phyloP scores from a whole-genome alignment of 139 green algal species.

The Chlamydomonas eustigma region DNA sequence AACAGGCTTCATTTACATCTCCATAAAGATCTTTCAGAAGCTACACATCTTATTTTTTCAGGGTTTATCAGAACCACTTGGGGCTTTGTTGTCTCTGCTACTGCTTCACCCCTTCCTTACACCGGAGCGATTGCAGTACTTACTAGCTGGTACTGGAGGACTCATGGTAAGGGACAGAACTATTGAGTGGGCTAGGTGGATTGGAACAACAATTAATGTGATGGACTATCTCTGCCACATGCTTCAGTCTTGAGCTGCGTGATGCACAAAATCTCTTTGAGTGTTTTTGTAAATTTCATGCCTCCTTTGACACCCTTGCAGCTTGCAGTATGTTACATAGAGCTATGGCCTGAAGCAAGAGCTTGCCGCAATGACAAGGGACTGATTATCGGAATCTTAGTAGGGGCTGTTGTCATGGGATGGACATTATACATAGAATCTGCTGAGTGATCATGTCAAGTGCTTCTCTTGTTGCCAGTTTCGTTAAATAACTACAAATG shows the following conservation, averaged over 20 bases:
- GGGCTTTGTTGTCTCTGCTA: conserved; percentile 68
- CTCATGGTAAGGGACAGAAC: conserved; percentile 85
- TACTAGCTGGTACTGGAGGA: conserved; percentile 75
- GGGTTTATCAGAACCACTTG: conserved; percentile 81
- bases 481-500: too few species aligned
- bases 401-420: conserved; percentile 66
- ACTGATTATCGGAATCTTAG: conserved; percentile 51
- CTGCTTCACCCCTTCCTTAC: conserved; percentile 66
- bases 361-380: conserved; percentile 61
- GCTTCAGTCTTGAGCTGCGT: too few species aligned
- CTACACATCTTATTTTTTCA: conserved; percentile 16
- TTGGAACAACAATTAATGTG: too few species aligned
- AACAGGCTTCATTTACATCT: too few species aligned
- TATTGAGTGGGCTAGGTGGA: too few species aligned
- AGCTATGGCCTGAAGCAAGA: conserved; percentile 81
- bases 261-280: too few species aligned
- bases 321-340: conserved; percentile 71
- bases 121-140: conserved; percentile 53
- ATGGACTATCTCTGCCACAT: too few species aligned
- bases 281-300: too few species aligned
- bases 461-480: too few species aligned
- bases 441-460: too few species aligned
- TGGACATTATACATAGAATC: conserved; percentile 54
- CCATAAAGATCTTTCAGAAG: too few species aligned
- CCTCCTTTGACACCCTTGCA: too few species aligned